Evolutionary conservation across 176 grass and related monocot genomes (phyloP).

Genomic region (Oryza coarctata): DNA sequence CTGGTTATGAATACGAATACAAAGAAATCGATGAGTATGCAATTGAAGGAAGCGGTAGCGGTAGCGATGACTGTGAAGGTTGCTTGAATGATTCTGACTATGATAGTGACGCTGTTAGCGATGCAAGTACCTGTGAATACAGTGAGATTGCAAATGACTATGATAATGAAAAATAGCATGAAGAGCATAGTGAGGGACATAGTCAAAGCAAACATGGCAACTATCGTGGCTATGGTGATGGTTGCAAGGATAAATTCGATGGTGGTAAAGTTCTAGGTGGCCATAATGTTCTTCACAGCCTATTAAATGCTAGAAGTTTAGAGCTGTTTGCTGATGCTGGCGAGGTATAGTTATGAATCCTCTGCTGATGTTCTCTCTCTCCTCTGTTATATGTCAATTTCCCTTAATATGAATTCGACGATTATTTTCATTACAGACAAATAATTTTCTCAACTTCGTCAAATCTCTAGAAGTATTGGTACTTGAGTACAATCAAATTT

Average conservation of each 20-base stretch:
- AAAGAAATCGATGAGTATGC: too few relatives aligned
- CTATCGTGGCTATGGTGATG: neutral
- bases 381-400: neutral
- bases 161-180: constrained; percentile 3
- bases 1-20: neutral
- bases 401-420: too few relatives aligned
- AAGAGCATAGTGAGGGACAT: neutral
- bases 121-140: constrained; percentile 6
- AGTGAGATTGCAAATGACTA: constrained; percentile 9
- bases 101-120: neutral
- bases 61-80: neutral
- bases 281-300: neutral
- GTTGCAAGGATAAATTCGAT: neutral
- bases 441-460: too few relatives aligned
- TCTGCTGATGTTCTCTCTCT: neutral
- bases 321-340: constrained; percentile 27
- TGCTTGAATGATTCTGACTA: neutral
- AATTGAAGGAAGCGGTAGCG: neutral
- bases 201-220: neutral
- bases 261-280: constrained; percentile 12
- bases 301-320: constrained; percentile 30
- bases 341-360: constrained; percentile 6
- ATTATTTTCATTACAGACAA: too few relatives aligned
- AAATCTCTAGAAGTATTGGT: too few relatives aligned
- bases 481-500: too few relatives aligned